Percentiles rank a stretch among this genome's conserved stretches.
These are phyloP conservation scores for Blepharisma japonicum DNA, from an alignment of 73 alveolate genomes.

Conservation along the genomic window DNA sequence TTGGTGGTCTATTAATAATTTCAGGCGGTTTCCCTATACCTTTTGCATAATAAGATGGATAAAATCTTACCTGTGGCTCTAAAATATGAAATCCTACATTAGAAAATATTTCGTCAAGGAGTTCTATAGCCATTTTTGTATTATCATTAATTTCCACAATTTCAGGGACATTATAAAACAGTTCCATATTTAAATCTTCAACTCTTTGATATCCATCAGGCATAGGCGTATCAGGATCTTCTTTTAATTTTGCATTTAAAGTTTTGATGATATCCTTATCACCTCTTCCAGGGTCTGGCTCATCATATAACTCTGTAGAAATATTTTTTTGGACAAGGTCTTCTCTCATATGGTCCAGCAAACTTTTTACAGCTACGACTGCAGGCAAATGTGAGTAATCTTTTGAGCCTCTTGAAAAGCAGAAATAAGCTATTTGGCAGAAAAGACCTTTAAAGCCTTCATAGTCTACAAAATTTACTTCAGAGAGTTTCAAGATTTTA, in stretches of 20 bases:
- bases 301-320: slow-evolving; percentile 48
- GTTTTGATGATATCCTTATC: slow-evolving; percentile 57
- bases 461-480: not conserved
- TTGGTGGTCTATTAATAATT: too few species aligned
- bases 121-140: not conserved
- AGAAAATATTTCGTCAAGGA: not conserved
- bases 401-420: not conserved
- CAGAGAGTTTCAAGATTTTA: not conserved
- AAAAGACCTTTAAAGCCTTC: slow-evolving; percentile 15
- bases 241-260: slow-evolving; percentile 53
- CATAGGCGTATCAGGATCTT: slow-evolving; percentile 62
- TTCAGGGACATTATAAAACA: slow-evolving; percentile 26
- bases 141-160: slow-evolving; percentile 14
- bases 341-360: slow-evolving; percentile 42
- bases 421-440: not conserved
- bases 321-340: slow-evolving; percentile 35
- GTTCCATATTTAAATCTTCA: slow-evolving; percentile 41
- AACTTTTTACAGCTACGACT: slow-evolving; percentile 28
- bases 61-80: not conserved
- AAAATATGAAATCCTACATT: not conserved
- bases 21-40: not conserved
- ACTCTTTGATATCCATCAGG: slow-evolving; percentile 75
- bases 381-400: slow-evolving; percentile 31
- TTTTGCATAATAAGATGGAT: not conserved
- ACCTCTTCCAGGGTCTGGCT: slow-evolving; percentile 57